Evolutionary conservation across 176 grass and related monocot genomes (phyloP), one percentile per base, ranked within the genome.

Genomic region (Rhipidocladum racemiflorum): DNA sequence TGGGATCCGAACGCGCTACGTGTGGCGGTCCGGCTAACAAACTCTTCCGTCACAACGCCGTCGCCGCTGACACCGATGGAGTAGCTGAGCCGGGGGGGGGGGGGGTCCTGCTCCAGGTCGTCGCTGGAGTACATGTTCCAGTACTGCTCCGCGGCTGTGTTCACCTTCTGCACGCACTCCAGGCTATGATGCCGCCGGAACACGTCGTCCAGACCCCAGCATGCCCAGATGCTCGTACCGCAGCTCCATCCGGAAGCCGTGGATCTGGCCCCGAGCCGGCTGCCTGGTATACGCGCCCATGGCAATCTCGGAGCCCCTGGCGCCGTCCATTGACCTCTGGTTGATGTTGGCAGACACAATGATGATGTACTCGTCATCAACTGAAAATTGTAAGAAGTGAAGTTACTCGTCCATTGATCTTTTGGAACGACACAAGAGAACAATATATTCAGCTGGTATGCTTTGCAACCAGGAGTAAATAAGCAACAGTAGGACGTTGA

Each of bases 281-380:
- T 68, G 84, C 78, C 88, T 84, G 43, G 40, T 76, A 71, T 90
- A 97, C 0, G 81, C 87, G 0, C 91, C 91, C 65, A 97, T 86
- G 29, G 91, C 91, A 0, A 94, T 97, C 62, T 97, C 94, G 0
- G 89, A 84, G 60, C 94, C 94, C 51, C 96, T 86, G 15, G 86
- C 55, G 2, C 96, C 96, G 4, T 98, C 89, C 96, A 98, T 98
- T 1, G 96, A 98, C 74, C 96, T 91, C 82, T 98, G 82, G 63
- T 98, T 98, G 83, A 95, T 93, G 76, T 98, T 98, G 16, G 96
- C 96, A 32, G 96, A 98, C 23, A 92, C 96, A 8, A 98, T 49
- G 75, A 98, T 98, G 40, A 95, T 95, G 67, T 98, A 98, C 57
- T 98, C 95, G 5, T 98, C 95, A 11, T 98, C 95, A 60, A 98